Evolutionary conservation across 2,329 filamentous ascomycete genomes (phyloP), one percentile per base, ranked within the genome.

Genomic region (Chrysoporthe cubensis): DNA sequence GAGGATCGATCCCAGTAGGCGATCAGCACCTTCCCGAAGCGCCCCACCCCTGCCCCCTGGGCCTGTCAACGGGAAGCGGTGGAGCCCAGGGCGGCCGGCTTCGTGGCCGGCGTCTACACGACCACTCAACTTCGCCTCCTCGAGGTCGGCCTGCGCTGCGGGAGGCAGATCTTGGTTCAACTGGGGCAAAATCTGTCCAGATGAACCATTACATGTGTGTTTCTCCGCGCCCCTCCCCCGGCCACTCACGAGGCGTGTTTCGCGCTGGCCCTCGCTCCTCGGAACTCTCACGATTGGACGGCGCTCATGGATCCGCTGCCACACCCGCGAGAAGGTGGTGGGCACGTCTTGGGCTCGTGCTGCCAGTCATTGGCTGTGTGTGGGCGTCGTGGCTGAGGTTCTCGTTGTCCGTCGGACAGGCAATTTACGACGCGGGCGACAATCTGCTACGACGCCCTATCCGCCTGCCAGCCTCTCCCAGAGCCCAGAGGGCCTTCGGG

Each of bases 31-130:
- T 63, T 63, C 37, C 48, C 61, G 61, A 63, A 63, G 48, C 46
- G 34, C 50, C 48, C 40, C 11, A 54, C 40, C 61, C 61, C 61
- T 54, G 61, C 26, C 21, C n/a, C 2, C 4, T 14, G 18, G 8
- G 21, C 60, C 54, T 37, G 40, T 60, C 37, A 21, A 42, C 37
- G 57, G 40, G 32, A 9, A 50, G 8, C 13, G 50, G 66, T 65
- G 65, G 68, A 62, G 64, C 56, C 52, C 44, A 52, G 26, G 13
- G 26, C 48, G 65, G 69, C 67, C 71, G 1, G 40, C 21, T 8
- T 42, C 48, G 18, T 42, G 76, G 76, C 73, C 76, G 75, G 76
- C 76, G 76, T 75, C 73, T 77, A 72, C 68, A 48, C 18, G n/a
- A 37, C 73, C 74, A 75, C 57, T 74, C 69, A 74, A 13, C 14